Evolutionary conservation across 192 early-diverging fungal species (phyloP).

Genomic region (Thoreauomyces humboldtii): DNA sequence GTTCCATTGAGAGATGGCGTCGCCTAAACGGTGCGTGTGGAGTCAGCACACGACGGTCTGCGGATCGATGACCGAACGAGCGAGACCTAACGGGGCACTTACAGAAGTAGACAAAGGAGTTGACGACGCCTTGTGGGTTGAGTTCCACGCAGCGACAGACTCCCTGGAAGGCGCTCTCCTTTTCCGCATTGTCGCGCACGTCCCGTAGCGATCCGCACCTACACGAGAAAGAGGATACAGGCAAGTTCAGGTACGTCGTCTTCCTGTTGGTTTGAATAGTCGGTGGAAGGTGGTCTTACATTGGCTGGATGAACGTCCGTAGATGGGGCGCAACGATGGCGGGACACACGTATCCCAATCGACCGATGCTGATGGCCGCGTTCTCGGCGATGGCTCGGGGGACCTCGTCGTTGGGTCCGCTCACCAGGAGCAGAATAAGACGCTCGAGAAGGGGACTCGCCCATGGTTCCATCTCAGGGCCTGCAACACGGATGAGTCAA

Average conservation of each 20-base stretch:
- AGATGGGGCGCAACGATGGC: slow-evolving; percentile 81
- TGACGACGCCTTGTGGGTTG: slow-evolving; percentile 72
- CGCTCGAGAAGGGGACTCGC: slow-evolving; percentile 76
- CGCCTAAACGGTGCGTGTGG: slow-evolving; percentile 13
- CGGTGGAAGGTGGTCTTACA: slow-evolving; percentile 61
- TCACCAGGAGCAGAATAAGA: slow-evolving; percentile 79
- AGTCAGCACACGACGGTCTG: background rate
- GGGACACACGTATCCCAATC: slow-evolving; percentile 87
- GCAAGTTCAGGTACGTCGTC: background rate
- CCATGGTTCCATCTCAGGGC: slow-evolving; percentile 77
- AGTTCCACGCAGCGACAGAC: slow-evolving; percentile 87
- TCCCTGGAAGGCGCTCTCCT: slow-evolving; percentile 93
- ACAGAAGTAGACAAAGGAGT: slow-evolving; percentile 35
- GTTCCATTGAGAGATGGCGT: slow-evolving; percentile 36
- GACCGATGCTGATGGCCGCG: slow-evolving; percentile 95
- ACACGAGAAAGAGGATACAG: background rate
- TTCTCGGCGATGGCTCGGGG: slow-evolving; percentile 75
- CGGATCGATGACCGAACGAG: background rate
- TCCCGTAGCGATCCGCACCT: slow-evolving; percentile 64
- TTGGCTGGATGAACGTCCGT: slow-evolving; percentile 75
- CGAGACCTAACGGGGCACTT: background rate
- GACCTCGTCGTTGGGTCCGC: slow-evolving; percentile 53
- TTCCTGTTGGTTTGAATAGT: background rate
- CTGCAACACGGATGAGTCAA: slow-evolving; percentile 26
- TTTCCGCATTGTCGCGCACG: slow-evolving; percentile 94